Evolutionary conservation across 176 grass and related monocot genomes (phyloP).

Genomic region (Triticum turgidum): DNA sequence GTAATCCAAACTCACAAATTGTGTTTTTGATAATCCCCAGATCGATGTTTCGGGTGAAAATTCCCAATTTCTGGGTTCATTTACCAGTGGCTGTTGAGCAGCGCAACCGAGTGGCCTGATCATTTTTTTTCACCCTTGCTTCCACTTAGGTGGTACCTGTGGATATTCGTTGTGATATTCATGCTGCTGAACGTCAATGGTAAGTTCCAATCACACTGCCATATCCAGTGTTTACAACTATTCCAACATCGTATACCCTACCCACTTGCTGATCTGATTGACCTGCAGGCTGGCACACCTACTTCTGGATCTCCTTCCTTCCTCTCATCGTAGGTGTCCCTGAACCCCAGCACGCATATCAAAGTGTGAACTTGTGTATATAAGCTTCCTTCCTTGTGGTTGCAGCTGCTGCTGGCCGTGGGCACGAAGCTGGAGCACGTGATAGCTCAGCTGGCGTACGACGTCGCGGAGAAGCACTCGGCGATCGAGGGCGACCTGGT

Average conservation of each 20-base stretch:
- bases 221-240: background rate
- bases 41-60: background rate
- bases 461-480: slow-evolving; percentile 84
- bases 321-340: slow-evolving; percentile 70
- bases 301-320: slow-evolving; percentile 93
- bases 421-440: slow-evolving; percentile 94
- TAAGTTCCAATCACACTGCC: slow-evolving; percentile 30
- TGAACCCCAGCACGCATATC: background rate
- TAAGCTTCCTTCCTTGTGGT: background rate
- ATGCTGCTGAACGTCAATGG: slow-evolving; percentile 88
- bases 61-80: background rate
- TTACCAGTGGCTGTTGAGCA: background rate
- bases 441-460: slow-evolving; percentile 71
- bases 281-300: slow-evolving; percentile 90
- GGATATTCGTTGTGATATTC: slow-evolving; percentile 94
- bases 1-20: slow-evolving; percentile 26
- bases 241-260: background rate
- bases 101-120: background rate
- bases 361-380: background rate
- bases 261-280: background rate
- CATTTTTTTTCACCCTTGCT: background rate
- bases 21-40: background rate
- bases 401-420: slow-evolving; percentile 74
- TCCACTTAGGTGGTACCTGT: slow-evolving; percentile 74
- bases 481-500: slow-evolving; percentile 77